These are phyloP conservation scores for Sarcodon aspratus DNA, from an alignment of 768 basidiomycete species.

Conservation along the genomic window DNA sequence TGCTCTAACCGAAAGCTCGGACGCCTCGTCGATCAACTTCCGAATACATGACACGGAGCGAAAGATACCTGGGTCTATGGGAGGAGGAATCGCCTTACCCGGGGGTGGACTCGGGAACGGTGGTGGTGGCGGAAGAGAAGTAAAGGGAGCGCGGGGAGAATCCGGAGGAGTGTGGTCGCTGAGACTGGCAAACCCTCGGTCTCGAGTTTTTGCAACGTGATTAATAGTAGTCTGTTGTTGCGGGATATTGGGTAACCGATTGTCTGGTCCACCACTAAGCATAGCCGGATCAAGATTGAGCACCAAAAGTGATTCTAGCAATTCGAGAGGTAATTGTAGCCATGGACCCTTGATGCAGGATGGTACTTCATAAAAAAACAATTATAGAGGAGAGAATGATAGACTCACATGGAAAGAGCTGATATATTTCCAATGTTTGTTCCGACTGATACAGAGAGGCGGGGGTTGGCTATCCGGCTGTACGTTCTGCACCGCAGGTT, in stretches of 20 bases:
- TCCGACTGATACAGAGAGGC: conserved; percentile 78
- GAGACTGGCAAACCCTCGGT: conserved; percentile 33
- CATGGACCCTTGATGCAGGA: conserved; percentile 60
- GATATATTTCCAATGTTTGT: conserved; percentile 93
- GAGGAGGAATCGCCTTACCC: conserved; percentile 68
- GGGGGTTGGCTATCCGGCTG: conserved; percentile 33
- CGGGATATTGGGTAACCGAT: conserved; percentile 26
- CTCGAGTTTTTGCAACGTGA: conserved; percentile 25
- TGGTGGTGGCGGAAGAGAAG: conserved; percentile 21
- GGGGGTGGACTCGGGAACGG: conserved; percentile 43
- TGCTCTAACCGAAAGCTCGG: conserved; percentile 81
- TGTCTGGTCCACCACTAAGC: conserved; percentile 31
- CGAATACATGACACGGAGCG: conserved; percentile 66
- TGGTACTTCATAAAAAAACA: conserved; percentile 1
- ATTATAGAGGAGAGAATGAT: conserved; percentile 1
- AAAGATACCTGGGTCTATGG: conserved; percentile 85
- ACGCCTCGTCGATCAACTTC: conserved; percentile 78
- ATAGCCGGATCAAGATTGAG: conserved; percentile 71
- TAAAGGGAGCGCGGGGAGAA: conserved; percentile 14
- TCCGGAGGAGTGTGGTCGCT: conserved; percentile 27
- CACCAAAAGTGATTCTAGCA: conserved; percentile 70
- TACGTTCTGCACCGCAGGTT: background rate
- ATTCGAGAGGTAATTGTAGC: conserved; percentile 80
- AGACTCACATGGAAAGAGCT: conserved; percentile 77
- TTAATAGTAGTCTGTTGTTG: conserved; percentile 14